Conservation (phyloP, 257 asterid species). For the Plectranthus barbatus region DNA sequence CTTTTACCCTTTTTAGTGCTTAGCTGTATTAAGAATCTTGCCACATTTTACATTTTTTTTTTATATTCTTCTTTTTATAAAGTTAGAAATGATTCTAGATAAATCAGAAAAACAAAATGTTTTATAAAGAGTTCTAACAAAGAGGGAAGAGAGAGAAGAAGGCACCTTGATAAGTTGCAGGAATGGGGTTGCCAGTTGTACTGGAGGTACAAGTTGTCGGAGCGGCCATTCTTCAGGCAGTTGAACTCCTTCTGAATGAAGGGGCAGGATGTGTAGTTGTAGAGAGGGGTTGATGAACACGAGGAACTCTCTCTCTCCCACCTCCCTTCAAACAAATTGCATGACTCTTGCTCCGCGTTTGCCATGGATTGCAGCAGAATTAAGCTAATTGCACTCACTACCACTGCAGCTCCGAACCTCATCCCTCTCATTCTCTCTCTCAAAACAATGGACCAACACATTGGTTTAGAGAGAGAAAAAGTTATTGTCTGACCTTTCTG, state of each 20-base stretch:
- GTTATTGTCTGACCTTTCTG: not conserved
- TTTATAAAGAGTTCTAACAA: not conserved
- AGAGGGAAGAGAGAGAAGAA: not conserved
- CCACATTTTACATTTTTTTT: not conserved
- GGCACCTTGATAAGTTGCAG: conserved; percentile 54
- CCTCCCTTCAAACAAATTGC: conserved; percentile 53
- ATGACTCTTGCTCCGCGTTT: conserved; percentile 17
- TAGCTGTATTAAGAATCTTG: not conserved
- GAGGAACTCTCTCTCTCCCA: conserved; percentile 33
- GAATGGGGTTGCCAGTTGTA: conserved; percentile 71
- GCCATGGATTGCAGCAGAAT: too few relatives aligned
- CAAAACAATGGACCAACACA: not conserved
- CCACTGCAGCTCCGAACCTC: conserved; percentile 9
- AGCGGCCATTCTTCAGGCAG: conserved; percentile 70
- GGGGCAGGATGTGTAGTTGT: conserved; percentile 57
- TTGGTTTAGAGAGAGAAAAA: conserved; percentile 1
- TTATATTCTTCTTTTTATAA: not conserved
- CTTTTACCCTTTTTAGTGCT: not conserved
- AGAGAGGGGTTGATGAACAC: conserved; percentile 27
- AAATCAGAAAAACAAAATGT: too few relatives aligned
- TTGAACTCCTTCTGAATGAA: conserved; percentile 69
- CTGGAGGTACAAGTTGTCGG: conserved; percentile 44
- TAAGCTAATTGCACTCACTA: not conserved
- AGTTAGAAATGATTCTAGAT: not conserved
- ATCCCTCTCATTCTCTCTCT: conserved; percentile 10